Base-by-base conservation (phyloP, 805 yeast genomes). In the Wickerhamomyces chaumierensis region DNA sequence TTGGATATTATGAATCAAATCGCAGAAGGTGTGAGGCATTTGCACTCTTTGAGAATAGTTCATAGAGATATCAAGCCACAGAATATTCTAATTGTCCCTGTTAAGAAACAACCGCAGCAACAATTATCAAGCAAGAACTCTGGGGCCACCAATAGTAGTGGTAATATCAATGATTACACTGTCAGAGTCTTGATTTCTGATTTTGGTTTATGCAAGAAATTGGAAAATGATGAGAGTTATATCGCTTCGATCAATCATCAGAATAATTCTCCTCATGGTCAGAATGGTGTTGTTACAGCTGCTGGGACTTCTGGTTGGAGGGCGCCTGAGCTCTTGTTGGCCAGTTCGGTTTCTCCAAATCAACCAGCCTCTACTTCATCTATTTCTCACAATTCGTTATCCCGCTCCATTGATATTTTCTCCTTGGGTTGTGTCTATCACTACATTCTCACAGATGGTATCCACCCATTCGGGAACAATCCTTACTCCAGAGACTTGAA, bases 251-350 rank as follows among this genome's bases (percentile, higher is more conserved):
- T 21, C 23, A 6, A 21, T 21, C 6, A 21, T 9, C 9, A 7
- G 6, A 9, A 9, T 9, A 21, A 21, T 21, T 21, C 23, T 21
- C 9, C 9, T 21, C 23, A 21, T 9, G 23, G 23, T 21, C 23
- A 21, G 23, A 21, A 21, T 21, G 9, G 9, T 21, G 23, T 9
- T 7, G 9, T 9, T 21, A 21, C 23, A 15, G 94, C 94, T 16
- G 95, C 96, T 1, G 98, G 98, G 2, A 92, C 98, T 0, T 75
- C 92, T 3, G 99, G 99, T 3, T 92, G 98, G 98, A 72, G 96
- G 49, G 97, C 99, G 0, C 98, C 98, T 0, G 98, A 92, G 52
- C 58, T 85, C 27, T 60, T 85, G 29, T 56, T 71, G 18, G 73
- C 68, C 33, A 66, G 57, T 18, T 38, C 48, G n/a, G n/a, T n/a